phyloP scores from a whole-genome alignment of 2,329 filamentous ascomycete species.

The Leptographium radiaticola region DNA sequence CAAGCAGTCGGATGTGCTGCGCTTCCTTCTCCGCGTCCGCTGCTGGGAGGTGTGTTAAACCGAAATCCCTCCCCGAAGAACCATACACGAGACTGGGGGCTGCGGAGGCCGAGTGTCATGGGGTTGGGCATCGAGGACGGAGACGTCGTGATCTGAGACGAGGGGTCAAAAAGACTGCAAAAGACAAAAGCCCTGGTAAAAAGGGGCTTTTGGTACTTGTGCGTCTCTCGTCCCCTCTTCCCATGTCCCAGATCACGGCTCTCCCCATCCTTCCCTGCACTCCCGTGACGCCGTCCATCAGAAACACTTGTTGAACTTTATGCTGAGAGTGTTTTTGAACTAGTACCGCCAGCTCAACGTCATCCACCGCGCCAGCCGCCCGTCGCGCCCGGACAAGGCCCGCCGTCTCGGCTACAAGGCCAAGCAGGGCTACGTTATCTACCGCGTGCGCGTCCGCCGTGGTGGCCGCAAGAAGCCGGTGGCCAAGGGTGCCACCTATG shows the following conservation, averaged over 20 bases:
- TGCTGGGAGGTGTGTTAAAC: constrained; percentile 94
- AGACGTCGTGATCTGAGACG: background rate
- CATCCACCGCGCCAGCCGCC: constrained; percentile 97
- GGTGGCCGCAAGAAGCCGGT: constrained; percentile 97
- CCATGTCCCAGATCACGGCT: background rate
- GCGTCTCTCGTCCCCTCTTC: constrained; percentile 1
- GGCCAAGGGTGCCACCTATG: constrained; percentile 97
- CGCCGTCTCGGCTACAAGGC: constrained; percentile 99
- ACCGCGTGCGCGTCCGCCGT: constrained; percentile 95
- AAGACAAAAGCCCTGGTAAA: background rate
- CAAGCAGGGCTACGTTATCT: constrained; percentile 99
- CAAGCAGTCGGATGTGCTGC: constrained; percentile 99
- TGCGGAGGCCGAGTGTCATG: constrained; percentile 1
- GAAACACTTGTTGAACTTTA: constrained; percentile 97
- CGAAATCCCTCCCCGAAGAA: background rate
- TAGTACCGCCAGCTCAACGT: constrained; percentile 96
- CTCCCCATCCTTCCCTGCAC: background rate
- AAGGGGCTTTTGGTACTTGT: background rate
- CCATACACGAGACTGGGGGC: background rate
- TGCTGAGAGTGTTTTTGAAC: constrained; percentile 8
- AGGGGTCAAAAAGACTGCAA: background rate
- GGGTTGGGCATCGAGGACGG: background rate
- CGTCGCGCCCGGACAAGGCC: constrained; percentile 98
- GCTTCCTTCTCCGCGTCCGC: constrained; percentile 98
- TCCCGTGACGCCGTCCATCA: constrained; percentile 35